These are phyloP conservation scores for Ogataea nitratoaversa DNA, from an alignment of 805 yeast genomes.

Conservation along the genomic window DNA sequence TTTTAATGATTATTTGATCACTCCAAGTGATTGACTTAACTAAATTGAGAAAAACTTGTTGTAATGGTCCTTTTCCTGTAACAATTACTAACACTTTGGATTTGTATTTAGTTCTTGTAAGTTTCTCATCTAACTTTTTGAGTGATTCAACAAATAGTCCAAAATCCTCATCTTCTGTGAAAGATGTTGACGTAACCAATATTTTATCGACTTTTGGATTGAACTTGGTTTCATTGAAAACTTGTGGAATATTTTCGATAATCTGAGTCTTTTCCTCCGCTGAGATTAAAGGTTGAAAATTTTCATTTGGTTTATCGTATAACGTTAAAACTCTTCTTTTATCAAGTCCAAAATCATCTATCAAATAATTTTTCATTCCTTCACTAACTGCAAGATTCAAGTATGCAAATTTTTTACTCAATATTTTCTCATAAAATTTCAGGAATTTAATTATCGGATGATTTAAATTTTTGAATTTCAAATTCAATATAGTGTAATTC, in stretches of 20 bases:
- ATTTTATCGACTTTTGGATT: constrained; percentile 45
- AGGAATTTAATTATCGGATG: constrained; percentile 64
- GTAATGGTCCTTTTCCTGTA: constrained; percentile 96
- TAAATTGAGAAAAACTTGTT: constrained; percentile 36
- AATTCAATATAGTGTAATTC: constrained; percentile 75
- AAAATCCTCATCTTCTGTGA: constrained; percentile 94
- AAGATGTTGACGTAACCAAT: constrained; percentile 85
- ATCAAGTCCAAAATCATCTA: constrained; percentile 49
- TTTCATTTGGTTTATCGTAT: constrained; percentile 81
- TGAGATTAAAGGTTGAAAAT: constrained; percentile 51
- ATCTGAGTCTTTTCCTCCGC: constrained; percentile 27
- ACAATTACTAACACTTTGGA: constrained; percentile 65
- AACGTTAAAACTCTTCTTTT: constrained; percentile 53
- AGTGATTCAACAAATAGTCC: constrained; percentile 65
- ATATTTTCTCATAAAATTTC: constrained; percentile 55
- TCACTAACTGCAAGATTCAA: constrained; percentile 78
- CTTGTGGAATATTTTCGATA: constrained; percentile 30
- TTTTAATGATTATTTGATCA: constrained; percentile 49
- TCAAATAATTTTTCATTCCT: constrained; percentile 61
- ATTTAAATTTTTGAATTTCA: constrained; percentile 48
- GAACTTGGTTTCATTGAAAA: constrained; percentile 26
- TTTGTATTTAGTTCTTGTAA: constrained; percentile 20
- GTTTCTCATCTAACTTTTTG: constrained; percentile 46
- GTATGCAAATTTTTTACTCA: constrained; percentile 60
- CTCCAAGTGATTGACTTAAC: constrained; percentile 31